Base-by-base conservation (phyloP, 805 yeast genomes). In the Zygosaccharomyces lentus region DNA sequence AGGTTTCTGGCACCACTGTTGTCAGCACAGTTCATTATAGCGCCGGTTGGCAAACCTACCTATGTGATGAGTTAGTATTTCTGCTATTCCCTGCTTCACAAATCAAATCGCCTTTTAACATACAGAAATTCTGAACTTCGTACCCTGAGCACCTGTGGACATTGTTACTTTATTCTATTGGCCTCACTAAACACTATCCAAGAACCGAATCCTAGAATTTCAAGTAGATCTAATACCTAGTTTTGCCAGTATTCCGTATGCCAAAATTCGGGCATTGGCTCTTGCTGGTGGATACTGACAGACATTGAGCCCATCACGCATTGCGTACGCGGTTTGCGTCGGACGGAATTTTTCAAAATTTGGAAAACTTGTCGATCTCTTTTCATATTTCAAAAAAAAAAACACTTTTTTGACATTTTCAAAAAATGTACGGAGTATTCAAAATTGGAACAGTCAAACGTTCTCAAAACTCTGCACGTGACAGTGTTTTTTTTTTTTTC, bases 1-100 rank as follows among this genome's bases (percentile, higher is more conserved):
- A 93, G 84, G 87, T 90, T 91, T 82, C 98, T 90, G 70, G 99
- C 99, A 82, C 99, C 99, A 69, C 95, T 80, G 96, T 93, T 93
- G 77, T 93, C 99, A 78, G 95, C 90, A 82, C 99, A 93, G 90
- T 95, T 95, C 81, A 93, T 84, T 76, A 93, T 88, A 77, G 99
- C 99, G 77, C 98, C 99, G 67, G 81, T 84, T 80, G 99, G 99
- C 74, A 93, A 86, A 84, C 96, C 99, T 80, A 93, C 88, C 93
- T 87, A 69, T 4, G 5, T 58, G 39, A 43, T 46, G 32, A 44
- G 58, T 54, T 54, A 54, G 58, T 54, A 52, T 43, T 37, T 32
- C 30, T 12, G 15, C 13, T 16, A 17, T 35, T 31, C 34, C 26
- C 24, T 26, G 6, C 34, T 25, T 30, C 19, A n/a, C 15, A n/a